A percentile compares a stretch with the other conserved stretches of the same genome.
Evolutionary conservation across 1,284 basidiomycete species (phyloP).

Genomic region (Mrakiaceae sp.): DNA sequence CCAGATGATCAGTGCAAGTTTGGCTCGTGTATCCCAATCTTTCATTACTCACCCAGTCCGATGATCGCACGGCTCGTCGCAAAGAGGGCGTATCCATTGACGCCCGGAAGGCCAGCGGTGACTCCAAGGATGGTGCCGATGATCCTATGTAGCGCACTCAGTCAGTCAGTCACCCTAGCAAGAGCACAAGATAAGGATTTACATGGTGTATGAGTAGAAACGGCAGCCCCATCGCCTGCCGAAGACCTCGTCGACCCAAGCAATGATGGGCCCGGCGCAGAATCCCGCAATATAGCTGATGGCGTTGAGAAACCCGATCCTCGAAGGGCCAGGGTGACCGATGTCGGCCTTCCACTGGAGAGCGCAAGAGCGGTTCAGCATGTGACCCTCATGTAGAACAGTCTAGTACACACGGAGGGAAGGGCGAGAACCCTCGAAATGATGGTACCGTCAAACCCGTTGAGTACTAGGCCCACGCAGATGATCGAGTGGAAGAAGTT

Average conservation of each 20-base stretch:
- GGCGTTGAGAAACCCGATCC: slow-evolving; percentile 34
- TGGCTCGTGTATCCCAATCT: neutral
- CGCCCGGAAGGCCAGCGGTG: slow-evolving; percentile 29
- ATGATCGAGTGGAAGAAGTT: slow-evolving; percentile 37
- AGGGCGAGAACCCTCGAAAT: slow-evolving; percentile 34
- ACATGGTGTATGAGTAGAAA: slow-evolving; percentile 21
- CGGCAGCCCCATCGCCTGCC: slow-evolving; percentile 35
- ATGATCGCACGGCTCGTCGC: slow-evolving; percentile 31
- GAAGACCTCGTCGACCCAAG: slow-evolving; percentile 31
- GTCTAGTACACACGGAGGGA: slow-evolving; percentile 16
- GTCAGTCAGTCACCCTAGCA: neutral
- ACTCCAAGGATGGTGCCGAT: slow-evolving; percentile 32
- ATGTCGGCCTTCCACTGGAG: slow-evolving; percentile 32
- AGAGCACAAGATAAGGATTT: neutral
- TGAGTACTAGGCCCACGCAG: slow-evolving; percentile 36
- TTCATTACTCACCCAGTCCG: slow-evolving; percentile 22
- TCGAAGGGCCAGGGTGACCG: slow-evolving; percentile 23
- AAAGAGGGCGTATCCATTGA: slow-evolving; percentile 33
- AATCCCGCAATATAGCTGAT: slow-evolving; percentile 30
- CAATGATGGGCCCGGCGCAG: slow-evolving; percentile 33
- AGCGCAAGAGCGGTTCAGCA: too few relatives aligned
- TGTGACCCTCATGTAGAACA: too few relatives aligned
- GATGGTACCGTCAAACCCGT: slow-evolving; percentile 33
- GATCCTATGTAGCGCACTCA: slow-evolving; percentile 33
- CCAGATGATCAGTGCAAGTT: neutral